Conservation (phyloP, 2,329 filamentous ascomycete genomes). For the Colletotrichum kahawae region DNA sequence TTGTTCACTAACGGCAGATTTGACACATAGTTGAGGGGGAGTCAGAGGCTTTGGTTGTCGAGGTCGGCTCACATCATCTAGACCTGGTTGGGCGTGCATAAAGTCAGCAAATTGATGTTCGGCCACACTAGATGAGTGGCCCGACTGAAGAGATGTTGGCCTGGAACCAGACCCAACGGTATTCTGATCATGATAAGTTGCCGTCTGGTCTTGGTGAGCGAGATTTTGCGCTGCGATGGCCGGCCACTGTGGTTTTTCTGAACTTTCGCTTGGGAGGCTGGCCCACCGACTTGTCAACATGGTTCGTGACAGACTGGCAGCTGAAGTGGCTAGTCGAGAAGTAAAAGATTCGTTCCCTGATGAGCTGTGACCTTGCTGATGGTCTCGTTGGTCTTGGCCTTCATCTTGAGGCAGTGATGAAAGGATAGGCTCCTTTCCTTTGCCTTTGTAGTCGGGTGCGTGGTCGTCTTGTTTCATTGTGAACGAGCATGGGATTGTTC, state of each 20-base stretch:
- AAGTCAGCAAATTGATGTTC: conserved; percentile 2
- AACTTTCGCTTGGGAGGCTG: not conserved
- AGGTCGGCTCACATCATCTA: not conserved
- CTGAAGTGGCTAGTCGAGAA: not conserved
- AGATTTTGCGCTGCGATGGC: not conserved
- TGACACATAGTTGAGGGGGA: not conserved
- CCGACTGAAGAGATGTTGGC: conserved; percentile 15
- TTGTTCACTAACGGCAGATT: conserved; percentile 13
- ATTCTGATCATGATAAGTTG: not conserved
- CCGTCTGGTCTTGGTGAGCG: not conserved
- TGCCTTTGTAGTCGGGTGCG: not conserved
- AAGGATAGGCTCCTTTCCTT: not conserved
- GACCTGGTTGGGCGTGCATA: not conserved
- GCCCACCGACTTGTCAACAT: not conserved
- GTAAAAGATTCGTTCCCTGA: not conserved
- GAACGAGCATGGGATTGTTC: not conserved
- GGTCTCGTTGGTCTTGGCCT: not conserved
- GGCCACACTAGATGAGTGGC: not conserved
- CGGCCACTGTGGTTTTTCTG: not conserved
- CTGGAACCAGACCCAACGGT: not conserved
- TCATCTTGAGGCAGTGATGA: not conserved
- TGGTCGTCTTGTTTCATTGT: not conserved
- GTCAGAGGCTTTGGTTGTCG: not conserved
- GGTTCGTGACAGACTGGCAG: not conserved
- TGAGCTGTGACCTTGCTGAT: not conserved